These are phyloP conservation scores for Monilinia fructigena DNA, from an alignment of 2,329 filamentous ascomycete genomes.

Conservation along the genomic window DNA sequence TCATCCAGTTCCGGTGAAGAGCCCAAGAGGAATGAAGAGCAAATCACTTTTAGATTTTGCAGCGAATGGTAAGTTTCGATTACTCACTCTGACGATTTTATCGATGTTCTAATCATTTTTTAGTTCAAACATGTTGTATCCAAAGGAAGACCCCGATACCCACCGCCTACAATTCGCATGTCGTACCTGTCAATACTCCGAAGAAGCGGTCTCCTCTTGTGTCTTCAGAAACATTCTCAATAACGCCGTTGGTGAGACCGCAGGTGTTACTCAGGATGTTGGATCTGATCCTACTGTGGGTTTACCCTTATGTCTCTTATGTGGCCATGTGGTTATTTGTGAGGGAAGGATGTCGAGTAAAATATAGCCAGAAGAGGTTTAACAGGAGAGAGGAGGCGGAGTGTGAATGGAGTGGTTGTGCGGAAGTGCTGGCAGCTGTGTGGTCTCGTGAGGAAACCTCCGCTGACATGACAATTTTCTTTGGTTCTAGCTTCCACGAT, in stretches of 20 bases:
- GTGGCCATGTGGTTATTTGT: conserved; percentile 48
- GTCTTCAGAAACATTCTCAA: conserved; percentile 95
- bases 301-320: conserved; percentile 53
- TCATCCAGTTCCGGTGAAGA: conserved; percentile 50
- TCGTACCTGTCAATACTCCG: conserved; percentile 89
- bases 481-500: conserved; percentile 76
- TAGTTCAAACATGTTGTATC: conserved; percentile 95
- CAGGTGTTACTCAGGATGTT: conserved; percentile 96
- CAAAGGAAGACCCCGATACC: conserved; percentile 84
- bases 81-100: conserved; percentile 22
- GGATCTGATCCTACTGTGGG: conserved; percentile 97
- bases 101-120: conserved; percentile 29
- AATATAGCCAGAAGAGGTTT: not conserved
- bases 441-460: conserved; percentile 25
- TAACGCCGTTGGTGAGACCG: conserved; percentile 88
- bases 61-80: conserved; percentile 72
- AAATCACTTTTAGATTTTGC: conserved; percentile 97
- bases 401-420: not conserved
- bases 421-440: conserved; percentile 19
- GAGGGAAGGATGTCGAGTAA: conserved; percentile 25
- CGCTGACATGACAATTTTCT: conserved; percentile 45
- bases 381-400: conserved; percentile 17
- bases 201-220: conserved; percentile 82
- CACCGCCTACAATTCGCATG: conserved; percentile 92
- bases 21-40: conserved; percentile 57